Percentiles rank a stretch among this genome's conserved stretches.
These are phyloP conservation scores for Pseudopithomyces chartarum DNA, from an alignment of 2,329 filamentous ascomycete genomes.

Conservation along the genomic window DNA sequence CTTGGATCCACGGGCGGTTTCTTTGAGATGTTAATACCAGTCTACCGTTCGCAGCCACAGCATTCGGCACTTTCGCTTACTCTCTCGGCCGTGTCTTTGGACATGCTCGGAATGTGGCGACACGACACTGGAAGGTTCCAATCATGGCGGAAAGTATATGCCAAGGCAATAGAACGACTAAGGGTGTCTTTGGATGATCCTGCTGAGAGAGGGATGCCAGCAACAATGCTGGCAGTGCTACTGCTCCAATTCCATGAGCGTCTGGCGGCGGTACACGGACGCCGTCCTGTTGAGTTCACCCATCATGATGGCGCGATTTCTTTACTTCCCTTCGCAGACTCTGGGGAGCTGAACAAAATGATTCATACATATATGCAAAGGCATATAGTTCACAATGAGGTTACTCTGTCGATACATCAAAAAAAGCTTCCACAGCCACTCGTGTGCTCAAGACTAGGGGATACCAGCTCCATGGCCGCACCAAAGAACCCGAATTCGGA, in stretches of 20 bases:
- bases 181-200: slow-evolving; percentile 2
- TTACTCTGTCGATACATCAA: neutral
- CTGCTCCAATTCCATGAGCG: slow-evolving; percentile 2
- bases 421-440: neutral
- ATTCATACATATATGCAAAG: neutral
- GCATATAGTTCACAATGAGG: neutral
- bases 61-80: slow-evolving; percentile 9
- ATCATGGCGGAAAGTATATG: neutral
- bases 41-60: slow-evolving; percentile 9
- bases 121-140: neutral
- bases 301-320: slow-evolving; percentile 12
- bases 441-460: neutral
- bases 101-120: neutral
- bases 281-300: neutral
- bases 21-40: slow-evolving; percentile 10
- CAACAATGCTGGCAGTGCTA: slow-evolving; percentile 8
- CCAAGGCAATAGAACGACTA: slow-evolving; percentile 2
- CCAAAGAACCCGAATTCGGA: neutral
- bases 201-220: neutral
- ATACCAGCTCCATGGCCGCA: neutral
- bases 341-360: neutral
- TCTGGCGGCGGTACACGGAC: slow-evolving; percentile 5
- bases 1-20: slow-evolving; percentile 5
- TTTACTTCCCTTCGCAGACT: slow-evolving; percentile 3
- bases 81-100: slow-evolving; percentile 1